These are phyloP conservation scores for Cystobasidiaceae sp. DNA, from an alignment of 1,284 basidiomycete genomes.

Conservation along the genomic window DNA sequence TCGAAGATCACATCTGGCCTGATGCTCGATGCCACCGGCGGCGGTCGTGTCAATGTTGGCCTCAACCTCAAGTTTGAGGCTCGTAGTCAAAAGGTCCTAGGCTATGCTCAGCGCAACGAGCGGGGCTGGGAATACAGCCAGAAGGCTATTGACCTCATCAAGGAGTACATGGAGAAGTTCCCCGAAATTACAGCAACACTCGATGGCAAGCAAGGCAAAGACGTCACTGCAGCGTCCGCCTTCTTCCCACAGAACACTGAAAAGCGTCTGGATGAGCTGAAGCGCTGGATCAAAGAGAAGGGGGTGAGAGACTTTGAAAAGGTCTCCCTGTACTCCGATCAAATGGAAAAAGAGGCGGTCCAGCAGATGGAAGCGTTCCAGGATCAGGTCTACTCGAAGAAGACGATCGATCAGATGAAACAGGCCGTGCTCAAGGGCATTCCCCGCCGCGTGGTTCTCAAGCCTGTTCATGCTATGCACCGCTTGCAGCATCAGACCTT, in stretches of 20 bases:
- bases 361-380: conserved; percentile 69
- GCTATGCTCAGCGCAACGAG: conserved; percentile 80
- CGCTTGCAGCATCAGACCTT: conserved; percentile 89
- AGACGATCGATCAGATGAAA: conserved; percentile 64
- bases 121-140: conserved; percentile 91
- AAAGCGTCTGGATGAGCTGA: conserved; percentile 66
- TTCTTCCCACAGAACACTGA: conserved; percentile 67
- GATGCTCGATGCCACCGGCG: conserved; percentile 69
- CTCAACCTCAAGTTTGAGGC: conserved; percentile 94
- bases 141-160: conserved; percentile 72
- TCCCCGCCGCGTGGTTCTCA: conserved; percentile 88
- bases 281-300: conserved; percentile 77
- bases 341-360: conserved; percentile 78
- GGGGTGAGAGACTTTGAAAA: conserved; percentile 87
- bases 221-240: conserved; percentile 66
- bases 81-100: conserved; percentile 90
- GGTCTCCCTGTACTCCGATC: conserved; percentile 86
- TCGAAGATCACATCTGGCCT: conserved; percentile 90
- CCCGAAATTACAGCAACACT: conserved; percentile 73
- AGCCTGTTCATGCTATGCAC: conserved; percentile 84
- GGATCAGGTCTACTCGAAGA: conserved; percentile 60
- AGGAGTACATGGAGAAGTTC: conserved; percentile 74
- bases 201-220: conserved; percentile 54
- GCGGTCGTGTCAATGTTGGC: conserved; percentile 83
- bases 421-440: conserved; percentile 85